Evolutionary conservation across 768 basidiomycete species (phyloP).

Genomic region (Saitozyma sp.): DNA sequence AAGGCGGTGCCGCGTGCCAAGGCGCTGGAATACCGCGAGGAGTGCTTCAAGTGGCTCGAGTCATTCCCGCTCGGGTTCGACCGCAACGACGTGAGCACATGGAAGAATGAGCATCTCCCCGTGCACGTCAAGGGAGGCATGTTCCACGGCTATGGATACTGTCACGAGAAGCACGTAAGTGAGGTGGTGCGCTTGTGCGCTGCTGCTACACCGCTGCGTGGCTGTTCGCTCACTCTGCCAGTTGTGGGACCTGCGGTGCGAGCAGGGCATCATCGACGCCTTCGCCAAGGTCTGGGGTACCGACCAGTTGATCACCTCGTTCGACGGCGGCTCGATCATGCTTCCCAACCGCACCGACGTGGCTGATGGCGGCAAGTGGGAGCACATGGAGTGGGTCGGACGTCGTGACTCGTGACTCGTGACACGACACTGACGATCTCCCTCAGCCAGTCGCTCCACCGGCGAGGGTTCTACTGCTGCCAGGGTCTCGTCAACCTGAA

Average conservation of each 20-base stretch:
- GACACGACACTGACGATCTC: not conserved
- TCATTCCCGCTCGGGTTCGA: conserved; percentile 44
- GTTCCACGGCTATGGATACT: conserved; percentile 30
- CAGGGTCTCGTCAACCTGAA: conserved; percentile 33
- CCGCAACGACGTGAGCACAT: conserved; percentile 40
- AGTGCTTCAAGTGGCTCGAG: conserved; percentile 45
- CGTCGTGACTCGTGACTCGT: too few relatives aligned
- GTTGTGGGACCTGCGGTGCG: conserved; percentile 40
- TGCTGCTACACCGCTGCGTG: not conserved
- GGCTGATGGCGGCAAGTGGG: conserved; percentile 21
- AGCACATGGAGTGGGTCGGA: conserved; percentile 28
- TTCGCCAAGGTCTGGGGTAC: conserved; percentile 48
- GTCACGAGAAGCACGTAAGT: conserved; percentile 33
- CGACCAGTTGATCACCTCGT: conserved; percentile 41
- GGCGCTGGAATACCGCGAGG: conserved; percentile 29
- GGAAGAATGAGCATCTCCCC: conserved; percentile 41
- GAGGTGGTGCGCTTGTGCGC: not conserved
- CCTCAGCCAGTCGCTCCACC: conserved; percentile 17
- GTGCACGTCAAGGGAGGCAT: conserved; percentile 33
- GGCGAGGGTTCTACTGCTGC: conserved; percentile 24
- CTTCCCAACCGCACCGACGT: conserved; percentile 23
- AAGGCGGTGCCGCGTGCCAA: conserved; percentile 27
- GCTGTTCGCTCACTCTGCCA: not conserved
- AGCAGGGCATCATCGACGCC: conserved; percentile 35
- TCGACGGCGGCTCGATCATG: conserved; percentile 30